phyloP scores from a whole-genome alignment of 148 eudicot species.

The Rhododendron kiyosumense region DNA sequence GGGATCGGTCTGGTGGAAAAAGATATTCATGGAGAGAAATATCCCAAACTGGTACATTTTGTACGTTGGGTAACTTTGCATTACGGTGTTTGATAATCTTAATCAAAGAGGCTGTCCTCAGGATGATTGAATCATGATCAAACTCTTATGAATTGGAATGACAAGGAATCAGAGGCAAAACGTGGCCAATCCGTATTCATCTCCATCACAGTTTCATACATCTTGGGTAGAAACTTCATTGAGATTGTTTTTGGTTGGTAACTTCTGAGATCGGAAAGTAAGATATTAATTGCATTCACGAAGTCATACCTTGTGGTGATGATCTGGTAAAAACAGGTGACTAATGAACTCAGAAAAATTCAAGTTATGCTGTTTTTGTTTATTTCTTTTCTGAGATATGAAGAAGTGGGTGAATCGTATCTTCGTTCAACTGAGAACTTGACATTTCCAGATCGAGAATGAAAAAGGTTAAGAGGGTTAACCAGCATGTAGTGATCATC shows the following conservation, averaged over 20 bases:
- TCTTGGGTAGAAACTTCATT: not conserved
- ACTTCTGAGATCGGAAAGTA: not conserved
- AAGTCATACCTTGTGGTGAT: no score
- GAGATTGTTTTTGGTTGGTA: not conserved
- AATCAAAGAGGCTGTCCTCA: not conserved
- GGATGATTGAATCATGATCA: not conserved
- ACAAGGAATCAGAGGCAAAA: not conserved
- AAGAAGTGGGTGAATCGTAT: no score
- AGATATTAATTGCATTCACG: not conserved
- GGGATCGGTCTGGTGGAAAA: not conserved
- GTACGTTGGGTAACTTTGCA: not conserved
- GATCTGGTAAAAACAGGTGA: no score
- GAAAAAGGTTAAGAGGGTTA: not conserved
- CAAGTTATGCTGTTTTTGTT: no score
- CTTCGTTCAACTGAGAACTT: no score
- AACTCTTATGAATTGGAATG: not conserved
- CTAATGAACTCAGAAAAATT: no score
- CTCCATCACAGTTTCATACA: not conserved
- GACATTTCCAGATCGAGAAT: not conserved
- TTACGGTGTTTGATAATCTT: not conserved
- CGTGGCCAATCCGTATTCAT: not conserved
- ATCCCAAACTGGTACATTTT: not conserved
- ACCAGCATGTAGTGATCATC: not conserved
- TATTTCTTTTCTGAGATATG: no score
- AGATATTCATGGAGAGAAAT: not conserved